Evolutionary conservation across 2,329 filamentous ascomycete genomes (phyloP).

Genomic region (Periconia macrospinosa): DNA sequence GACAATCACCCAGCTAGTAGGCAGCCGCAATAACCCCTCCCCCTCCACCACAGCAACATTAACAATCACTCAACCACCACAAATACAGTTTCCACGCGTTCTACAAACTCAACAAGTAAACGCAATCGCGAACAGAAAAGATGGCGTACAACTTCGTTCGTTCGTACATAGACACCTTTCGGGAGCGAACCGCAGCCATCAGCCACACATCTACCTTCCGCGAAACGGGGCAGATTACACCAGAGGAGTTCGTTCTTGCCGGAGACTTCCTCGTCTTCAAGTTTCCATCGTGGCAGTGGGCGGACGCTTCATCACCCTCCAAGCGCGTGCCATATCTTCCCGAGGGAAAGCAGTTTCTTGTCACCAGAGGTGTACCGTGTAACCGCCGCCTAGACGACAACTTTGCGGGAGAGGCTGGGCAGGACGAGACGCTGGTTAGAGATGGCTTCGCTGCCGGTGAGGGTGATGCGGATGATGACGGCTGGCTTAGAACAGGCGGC

Average conservation of each 20-base stretch:
- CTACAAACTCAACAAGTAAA: not conserved
- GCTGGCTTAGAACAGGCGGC: constrained; percentile 88
- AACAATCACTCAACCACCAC: not conserved
- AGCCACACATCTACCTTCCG: constrained; percentile 92
- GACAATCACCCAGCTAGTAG: not conserved
- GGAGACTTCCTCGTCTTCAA: constrained; percentile 99
- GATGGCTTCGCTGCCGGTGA: constrained; percentile 66
- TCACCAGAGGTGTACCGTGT: constrained; percentile 93
- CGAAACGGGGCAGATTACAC: constrained; percentile 90
- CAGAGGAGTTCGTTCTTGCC: constrained; percentile 92
- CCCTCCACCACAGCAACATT: not conserved
- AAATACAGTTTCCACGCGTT: not conserved
- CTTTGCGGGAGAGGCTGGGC: constrained; percentile 84
- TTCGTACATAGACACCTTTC: constrained; percentile 87
- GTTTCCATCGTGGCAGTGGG: constrained; percentile 98
- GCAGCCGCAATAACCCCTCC: not conserved
- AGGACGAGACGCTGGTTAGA: constrained; percentile 82
- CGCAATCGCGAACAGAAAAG: not conserved
- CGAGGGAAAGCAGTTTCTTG: constrained; percentile 88
- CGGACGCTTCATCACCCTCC: constrained; percentile 77
- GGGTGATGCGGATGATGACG: constrained; percentile 68
- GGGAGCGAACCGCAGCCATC: constrained; percentile 88
- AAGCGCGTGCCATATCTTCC: constrained; percentile 83
- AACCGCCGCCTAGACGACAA: constrained; percentile 88
- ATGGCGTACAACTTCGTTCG: constrained; percentile 83